phyloP scores from a whole-genome alignment of 2,329 filamentous ascomycete species.

The Ramularia endophylla region DNA sequence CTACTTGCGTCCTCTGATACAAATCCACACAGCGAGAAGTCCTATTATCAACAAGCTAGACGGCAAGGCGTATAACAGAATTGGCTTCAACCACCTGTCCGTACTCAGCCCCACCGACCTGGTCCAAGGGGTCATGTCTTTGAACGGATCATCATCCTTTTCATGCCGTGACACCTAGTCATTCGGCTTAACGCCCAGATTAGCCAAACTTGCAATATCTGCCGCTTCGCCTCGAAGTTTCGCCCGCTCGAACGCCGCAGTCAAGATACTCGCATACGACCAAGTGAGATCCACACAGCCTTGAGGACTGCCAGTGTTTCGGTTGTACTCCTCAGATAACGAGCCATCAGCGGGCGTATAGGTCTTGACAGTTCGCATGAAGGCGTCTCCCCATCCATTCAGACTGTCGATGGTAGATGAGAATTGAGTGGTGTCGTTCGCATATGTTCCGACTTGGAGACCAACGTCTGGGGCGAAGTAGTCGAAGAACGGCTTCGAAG shows the following conservation, averaged over 20 bases:
- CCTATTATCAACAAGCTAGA: no score
- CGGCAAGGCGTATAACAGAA: no score
- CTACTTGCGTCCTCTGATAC: no score
- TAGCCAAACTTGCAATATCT: slow-evolving; percentile 21
- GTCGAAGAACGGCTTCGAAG: slow-evolving; percentile 29
- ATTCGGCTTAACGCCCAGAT: slow-evolving; percentile 18
- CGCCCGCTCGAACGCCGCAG: slow-evolving; percentile 27
- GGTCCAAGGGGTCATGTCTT: no score
- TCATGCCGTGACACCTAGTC: no score
- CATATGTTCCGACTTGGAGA: slow-evolving; percentile 22
- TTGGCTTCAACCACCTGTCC: no score
- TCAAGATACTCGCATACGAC: slow-evolving; percentile 31
- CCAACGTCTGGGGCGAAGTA: slow-evolving; percentile 28
- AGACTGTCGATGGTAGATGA: slow-evolving; percentile 20
- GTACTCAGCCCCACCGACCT: no score
- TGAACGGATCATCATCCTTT: no score
- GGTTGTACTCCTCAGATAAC: slow-evolving; percentile 29
- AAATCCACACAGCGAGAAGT: no score
- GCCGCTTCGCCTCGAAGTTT: slow-evolving; percentile 13
- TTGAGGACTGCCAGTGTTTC: slow-evolving; percentile 22
- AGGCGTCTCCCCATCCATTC: slow-evolving; percentile 32
- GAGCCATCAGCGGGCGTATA: slow-evolving; percentile 25
- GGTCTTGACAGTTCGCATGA: slow-evolving; percentile 29
- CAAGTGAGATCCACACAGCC: slow-evolving; percentile 31
- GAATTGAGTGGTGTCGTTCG: slow-evolving; percentile 18